Evolutionary conservation across 78 protist genomes (phyloP).

Genomic region (Bodo saltans): DNA sequence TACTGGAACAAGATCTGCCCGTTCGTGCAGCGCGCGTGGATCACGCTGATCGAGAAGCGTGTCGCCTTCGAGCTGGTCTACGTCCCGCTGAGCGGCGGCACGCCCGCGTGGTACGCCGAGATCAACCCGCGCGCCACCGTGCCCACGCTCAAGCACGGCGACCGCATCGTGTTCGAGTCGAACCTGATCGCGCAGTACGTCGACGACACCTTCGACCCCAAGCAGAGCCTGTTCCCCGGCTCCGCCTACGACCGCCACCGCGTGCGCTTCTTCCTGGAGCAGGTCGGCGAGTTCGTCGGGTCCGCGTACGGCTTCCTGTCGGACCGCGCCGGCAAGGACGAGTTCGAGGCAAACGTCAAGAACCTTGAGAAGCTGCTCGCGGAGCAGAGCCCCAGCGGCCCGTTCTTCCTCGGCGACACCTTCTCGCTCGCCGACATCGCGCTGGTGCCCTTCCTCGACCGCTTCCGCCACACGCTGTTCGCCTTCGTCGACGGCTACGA

Average conservation of each 20-base stretch:
- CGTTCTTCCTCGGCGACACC: not conserved
- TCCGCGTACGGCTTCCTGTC: not conserved
- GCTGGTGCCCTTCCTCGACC: not conserved
- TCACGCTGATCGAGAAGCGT: not conserved
- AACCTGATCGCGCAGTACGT: not conserved
- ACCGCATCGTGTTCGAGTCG: not conserved
- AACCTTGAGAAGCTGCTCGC: not conserved
- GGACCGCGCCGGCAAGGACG: not conserved
- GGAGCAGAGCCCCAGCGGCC: not conserved
- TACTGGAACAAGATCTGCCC: not conserved
- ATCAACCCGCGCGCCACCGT: slow-evolving; percentile 12
- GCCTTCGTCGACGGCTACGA: not conserved
- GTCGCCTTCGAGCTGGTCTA: not conserved
- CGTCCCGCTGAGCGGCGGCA: not conserved
- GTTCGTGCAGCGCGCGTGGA: slow-evolving; percentile 6
- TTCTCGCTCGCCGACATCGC: not conserved
- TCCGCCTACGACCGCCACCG: not conserved
- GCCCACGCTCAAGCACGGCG: not conserved
- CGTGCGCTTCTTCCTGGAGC: not conserved
- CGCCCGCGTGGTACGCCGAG: not conserved
- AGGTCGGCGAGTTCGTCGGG: not conserved
- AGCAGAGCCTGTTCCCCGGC: not conserved
- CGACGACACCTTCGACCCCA: not conserved
- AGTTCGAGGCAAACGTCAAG: not conserved
- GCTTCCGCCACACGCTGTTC: not conserved